These are phyloP conservation scores for Jackrogersella multiformis DNA, from an alignment of 495 filamentous ascomycete species.

Conservation along the genomic window DNA sequence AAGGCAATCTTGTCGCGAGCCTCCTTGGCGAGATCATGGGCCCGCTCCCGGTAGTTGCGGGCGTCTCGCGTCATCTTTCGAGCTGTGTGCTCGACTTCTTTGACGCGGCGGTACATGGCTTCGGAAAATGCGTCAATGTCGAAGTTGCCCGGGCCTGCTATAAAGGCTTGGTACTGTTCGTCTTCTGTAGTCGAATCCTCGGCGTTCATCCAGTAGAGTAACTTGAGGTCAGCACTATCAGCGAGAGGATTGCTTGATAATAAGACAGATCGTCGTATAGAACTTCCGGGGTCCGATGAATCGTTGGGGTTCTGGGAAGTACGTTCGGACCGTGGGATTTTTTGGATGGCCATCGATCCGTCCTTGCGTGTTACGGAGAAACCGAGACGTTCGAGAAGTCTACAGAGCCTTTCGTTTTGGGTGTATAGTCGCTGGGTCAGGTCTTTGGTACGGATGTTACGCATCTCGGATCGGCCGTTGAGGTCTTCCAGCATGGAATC, in stretches of 20 bases:
- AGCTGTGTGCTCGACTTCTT: conserved; percentile 87
- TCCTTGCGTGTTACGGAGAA: conserved; percentile 81
- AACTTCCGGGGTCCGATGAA: conserved; percentile 69
- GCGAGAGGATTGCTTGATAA: conserved; percentile 53
- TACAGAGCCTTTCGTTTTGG: conserved; percentile 77
- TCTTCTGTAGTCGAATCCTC: conserved; percentile 72
- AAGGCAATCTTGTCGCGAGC: conserved; percentile 97
- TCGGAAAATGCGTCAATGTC: conserved; percentile 85
- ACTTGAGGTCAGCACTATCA: conserved; percentile 66
- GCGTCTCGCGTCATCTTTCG: conserved; percentile 92
- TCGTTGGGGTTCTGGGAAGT: conserved; percentile 60
- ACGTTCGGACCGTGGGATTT: conserved; percentile 72
- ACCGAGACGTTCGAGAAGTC: conserved; percentile 84
- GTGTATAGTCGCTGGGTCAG: conserved; percentile 80
- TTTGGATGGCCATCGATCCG: conserved; percentile 77
- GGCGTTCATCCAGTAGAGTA: conserved; percentile 81
- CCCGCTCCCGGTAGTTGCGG: conserved; percentile 85
- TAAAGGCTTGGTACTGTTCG: conserved; percentile 73
- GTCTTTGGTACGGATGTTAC: conserved; percentile 76
- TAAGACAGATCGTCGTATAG: conserved; percentile 61
- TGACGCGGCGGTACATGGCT: conserved; percentile 81
- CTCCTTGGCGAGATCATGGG: conserved; percentile 83
- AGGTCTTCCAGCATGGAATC: conserved; percentile 62
- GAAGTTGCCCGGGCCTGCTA: conserved; percentile 75
- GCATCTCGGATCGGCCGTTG: conserved; percentile 64